A percentile compares a stretch with the other conserved stretches of the same genome.
Evolutionary conservation across 345 rosid species (phyloP).

Genomic region (Linum tenue): DNA sequence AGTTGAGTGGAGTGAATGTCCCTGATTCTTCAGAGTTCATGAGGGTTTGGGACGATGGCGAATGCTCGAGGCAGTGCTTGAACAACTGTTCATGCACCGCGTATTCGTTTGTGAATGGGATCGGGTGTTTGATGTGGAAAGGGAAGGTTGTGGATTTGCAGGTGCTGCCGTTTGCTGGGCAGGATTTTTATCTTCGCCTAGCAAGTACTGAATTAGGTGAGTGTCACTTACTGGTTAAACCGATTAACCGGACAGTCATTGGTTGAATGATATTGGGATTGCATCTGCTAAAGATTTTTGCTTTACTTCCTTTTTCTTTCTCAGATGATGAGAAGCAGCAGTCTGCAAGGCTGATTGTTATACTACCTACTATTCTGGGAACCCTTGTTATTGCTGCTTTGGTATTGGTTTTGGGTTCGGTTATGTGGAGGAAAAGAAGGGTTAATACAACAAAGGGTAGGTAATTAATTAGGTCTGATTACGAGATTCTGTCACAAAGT

Average conservation of each 20-base stretch:
- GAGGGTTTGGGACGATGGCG: not conserved
- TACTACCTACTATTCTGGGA: not conserved
- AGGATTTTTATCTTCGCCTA: conserved; percentile 12
- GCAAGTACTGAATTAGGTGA: conserved; percentile 10
- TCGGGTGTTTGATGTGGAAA: conserved; percentile 15
- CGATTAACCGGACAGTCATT: too few relatives aligned
- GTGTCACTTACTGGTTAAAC: not conserved
- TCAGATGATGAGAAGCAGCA: not conserved
- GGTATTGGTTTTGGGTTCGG: not conserved
- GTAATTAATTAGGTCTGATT: too few relatives aligned
- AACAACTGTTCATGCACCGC: conserved; percentile 13
- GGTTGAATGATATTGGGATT: too few relatives aligned
- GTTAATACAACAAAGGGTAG: not conserved
- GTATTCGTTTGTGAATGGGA: conserved; percentile 11
- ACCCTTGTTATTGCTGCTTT: not conserved
- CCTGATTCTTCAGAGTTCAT: not conserved
- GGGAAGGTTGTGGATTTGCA: conserved; percentile 12
- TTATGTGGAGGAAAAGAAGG: not conserved
- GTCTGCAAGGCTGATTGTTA: not conserved
- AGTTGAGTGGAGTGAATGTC: not conserved
- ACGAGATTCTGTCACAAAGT: too few relatives aligned
- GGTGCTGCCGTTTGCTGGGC: conserved; percentile 7
- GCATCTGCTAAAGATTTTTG: too few relatives aligned
- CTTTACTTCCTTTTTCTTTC: not conserved
- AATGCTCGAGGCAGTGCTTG: not conserved